Base-by-base conservation (phyloP, 2,329 filamentous ascomycete genomes). In the Colletotrichum eremochloae region DNA sequence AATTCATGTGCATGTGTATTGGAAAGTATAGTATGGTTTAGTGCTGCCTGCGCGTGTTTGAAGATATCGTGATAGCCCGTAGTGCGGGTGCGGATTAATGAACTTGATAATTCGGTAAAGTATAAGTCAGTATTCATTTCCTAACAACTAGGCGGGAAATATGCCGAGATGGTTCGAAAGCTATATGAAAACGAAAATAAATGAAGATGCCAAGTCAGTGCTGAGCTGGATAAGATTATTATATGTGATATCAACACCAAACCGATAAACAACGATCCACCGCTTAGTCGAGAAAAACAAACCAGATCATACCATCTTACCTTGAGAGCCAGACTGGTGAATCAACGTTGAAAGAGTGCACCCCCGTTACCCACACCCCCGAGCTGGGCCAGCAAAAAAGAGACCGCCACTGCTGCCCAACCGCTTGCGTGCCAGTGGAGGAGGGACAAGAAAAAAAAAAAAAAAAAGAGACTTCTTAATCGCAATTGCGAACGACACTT, bases 111-210 rank as follows among this genome's bases (percentile, higher is more conserved):
- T 67, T 77, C 75, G 72, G 77, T 76, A 76, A 76, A 79, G 80
- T 83, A 83, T 83, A 83, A 83, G 81, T 81, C 82, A 76, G 78
- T 78, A 78, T 77, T 74, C 72, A 76, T 79, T 79, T 79, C 77
- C 74, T 68, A n/a, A 15, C 46, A 33, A 24, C 18, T 44, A 64
- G 57, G 63, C 1, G 64, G 68, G 73, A 56, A 73, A 73, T n/a
- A 6, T 18, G 53, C 20, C 14, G 3, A 48, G 42, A 33, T 18
- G 14, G 46, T 44, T 31, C 38, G 53, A 8, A 53, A n/a, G 14
- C 33, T n/a, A 29, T 18, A 53, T 20, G 18, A 38, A 40, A 40
- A 29, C 5, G 33, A 15, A 52, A 40, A 44, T 38, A 7, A 24
- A 38, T 44, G 5, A 33, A 40, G n/a, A 14, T 52, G n/a, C n/a